Evolutionary conservation across 23 red algal genomes (phyloP).

Genomic region (Agarophyton chilense): DNA sequence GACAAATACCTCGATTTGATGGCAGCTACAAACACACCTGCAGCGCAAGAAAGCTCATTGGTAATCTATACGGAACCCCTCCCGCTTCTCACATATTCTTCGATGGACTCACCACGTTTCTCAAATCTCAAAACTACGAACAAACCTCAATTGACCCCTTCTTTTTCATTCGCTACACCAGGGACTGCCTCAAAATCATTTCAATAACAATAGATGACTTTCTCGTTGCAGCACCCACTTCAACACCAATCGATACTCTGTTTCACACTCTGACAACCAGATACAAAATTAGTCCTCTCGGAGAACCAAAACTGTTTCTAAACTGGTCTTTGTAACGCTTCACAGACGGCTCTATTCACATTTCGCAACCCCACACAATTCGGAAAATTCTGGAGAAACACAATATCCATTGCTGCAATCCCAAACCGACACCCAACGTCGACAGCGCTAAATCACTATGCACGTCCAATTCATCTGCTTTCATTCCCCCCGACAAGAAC

Average conservation of each 20-base stretch:
- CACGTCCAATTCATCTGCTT: not conserved
- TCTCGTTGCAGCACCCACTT: not conserved
- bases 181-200: not conserved
- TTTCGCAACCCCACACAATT: conserved; percentile 2
- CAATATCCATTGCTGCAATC: not conserved
- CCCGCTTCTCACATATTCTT: not conserved
- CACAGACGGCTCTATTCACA: not conserved
- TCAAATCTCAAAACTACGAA: not conserved
- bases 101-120: not conserved
- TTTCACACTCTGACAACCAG: not conserved
- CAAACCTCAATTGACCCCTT: not conserved
- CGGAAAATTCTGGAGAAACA: not conserved
- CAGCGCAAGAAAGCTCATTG: not conserved
- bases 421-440: not conserved
- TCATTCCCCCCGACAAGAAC: not conserved
- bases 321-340: not conserved
- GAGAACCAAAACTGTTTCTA: conserved; percentile 7
- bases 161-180: not conserved
- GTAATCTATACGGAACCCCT: conserved; percentile 25
- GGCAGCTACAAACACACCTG: not conserved
- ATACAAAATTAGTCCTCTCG: conserved; percentile 1
- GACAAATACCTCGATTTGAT: conserved; percentile 12
- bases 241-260: not conserved
- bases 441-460: not conserved
- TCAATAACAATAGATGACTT: conserved; percentile 37